Evolutionary conservation across 345 rosid genomes (phyloP).

Genomic region (Eucalyptus fibrosa): DNA sequence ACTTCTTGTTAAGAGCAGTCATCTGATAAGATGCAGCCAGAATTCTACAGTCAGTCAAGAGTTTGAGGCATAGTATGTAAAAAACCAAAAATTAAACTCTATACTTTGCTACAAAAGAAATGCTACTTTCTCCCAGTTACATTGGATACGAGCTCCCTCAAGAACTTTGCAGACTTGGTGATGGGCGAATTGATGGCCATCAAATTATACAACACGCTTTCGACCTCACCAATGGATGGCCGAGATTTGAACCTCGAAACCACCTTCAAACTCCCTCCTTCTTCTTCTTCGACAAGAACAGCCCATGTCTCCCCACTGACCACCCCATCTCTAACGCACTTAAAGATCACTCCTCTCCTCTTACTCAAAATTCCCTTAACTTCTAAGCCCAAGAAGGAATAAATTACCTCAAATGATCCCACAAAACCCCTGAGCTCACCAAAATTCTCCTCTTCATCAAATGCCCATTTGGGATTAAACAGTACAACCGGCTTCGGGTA

Average conservation of each 20-base stretch:
- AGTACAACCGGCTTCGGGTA: conserved; percentile 64
- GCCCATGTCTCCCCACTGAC: conserved; percentile 73
- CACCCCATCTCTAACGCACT: conserved; percentile 75
- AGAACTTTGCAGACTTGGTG: conserved; percentile 71
- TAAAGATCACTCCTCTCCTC: conserved; percentile 56
- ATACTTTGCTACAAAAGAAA: background rate
- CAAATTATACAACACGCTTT: conserved; percentile 63
- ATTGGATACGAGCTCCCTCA: conserved; percentile 54
- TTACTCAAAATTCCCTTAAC: conserved; percentile 63
- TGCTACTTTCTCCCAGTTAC: conserved; percentile 52
- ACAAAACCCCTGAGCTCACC: conserved; percentile 37
- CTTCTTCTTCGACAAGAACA: conserved; percentile 61
- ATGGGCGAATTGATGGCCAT: conserved; percentile 88
- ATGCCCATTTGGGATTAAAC: conserved; percentile 66
- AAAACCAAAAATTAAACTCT: background rate
- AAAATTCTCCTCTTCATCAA: conserved; percentile 46
- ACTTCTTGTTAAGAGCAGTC: background rate
- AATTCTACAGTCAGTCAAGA: background rate
- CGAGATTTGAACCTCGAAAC: conserved; percentile 56
- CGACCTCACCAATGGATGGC: conserved; percentile 71
- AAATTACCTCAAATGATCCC: conserved; percentile 63
- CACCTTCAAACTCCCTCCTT: conserved; percentile 29
- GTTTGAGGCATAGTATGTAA: background rate
- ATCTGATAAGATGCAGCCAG: background rate
- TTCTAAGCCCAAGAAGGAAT: conserved; percentile 69